These are phyloP conservation scores for Artomyces pyxidatus DNA, from an alignment of 768 basidiomycete genomes.

Conservation along the genomic window DNA sequence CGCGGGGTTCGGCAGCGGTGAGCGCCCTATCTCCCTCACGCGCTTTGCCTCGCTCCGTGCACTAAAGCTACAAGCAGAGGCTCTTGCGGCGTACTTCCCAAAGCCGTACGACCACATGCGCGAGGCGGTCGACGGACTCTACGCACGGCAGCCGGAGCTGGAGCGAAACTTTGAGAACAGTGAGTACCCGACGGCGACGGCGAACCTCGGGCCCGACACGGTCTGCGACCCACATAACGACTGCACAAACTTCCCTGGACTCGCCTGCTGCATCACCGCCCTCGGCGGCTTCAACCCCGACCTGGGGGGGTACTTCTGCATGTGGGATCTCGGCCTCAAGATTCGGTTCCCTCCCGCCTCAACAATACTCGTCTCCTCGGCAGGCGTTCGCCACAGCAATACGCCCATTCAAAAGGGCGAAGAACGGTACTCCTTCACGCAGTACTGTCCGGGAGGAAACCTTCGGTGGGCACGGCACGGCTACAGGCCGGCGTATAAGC, in stretches of 20 bases:
- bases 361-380: constrained; percentile 15
- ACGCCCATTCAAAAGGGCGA: constrained; percentile 8
- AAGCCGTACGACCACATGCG: background rate
- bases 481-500: background rate
- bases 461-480: background rate
- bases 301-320: constrained; percentile 14
- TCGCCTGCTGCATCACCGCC: constrained; percentile 13
- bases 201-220: constrained; percentile 14
- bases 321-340: constrained; percentile 12
- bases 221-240: constrained; percentile 9
- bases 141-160: background rate
- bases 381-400: constrained; percentile 15
- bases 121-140: background rate
- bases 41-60: background rate
- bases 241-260: constrained; percentile 2
- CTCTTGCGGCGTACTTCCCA: background rate
- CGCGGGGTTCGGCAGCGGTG: background rate
- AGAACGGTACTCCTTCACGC: constrained; percentile 5
- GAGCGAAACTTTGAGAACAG: constrained; percentile 6
- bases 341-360: constrained; percentile 16
- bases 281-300: constrained; percentile 14
- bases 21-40: no score
- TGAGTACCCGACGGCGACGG: constrained; percentile 8
- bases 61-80: background rate
- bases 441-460: constrained; percentile 1